Evolutionary conservation across 2,329 filamentous ascomycete species (phyloP).

Genomic region (Verticillium nonalfalfae): DNA sequence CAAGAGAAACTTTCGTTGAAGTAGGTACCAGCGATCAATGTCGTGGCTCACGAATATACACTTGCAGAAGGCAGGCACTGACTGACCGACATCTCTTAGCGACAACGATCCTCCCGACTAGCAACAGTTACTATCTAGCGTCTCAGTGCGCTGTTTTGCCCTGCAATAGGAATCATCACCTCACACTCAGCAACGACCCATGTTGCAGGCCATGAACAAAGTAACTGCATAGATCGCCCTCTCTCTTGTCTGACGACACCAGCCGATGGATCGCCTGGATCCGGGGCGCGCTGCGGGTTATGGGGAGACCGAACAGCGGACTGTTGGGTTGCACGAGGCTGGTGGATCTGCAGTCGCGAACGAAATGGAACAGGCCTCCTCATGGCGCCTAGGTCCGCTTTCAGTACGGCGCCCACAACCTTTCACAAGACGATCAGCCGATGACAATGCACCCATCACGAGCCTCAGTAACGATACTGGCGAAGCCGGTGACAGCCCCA

Average conservation of each 20-base stretch:
- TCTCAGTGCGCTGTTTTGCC: background rate
- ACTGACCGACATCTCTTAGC: background rate
- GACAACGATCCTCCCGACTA: background rate
- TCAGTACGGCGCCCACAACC: background rate
- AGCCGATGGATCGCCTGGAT: background rate
- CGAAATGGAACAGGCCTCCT: background rate
- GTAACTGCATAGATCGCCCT: no score
- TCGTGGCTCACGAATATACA: background rate
- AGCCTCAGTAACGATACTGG: background rate
- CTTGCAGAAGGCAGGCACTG: background rate
- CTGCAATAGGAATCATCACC: background rate
- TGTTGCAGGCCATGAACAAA: background rate
- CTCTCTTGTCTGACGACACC: no score
- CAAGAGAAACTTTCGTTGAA: background rate
- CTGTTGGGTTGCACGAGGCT: background rate
- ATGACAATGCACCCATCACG: background rate
- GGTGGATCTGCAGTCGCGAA: background rate
- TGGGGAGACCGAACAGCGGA: background rate
- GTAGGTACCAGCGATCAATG: background rate
- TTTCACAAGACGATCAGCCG: background rate
- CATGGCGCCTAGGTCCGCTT: background rate
- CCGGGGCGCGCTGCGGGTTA: background rate
- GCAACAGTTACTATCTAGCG: background rate
- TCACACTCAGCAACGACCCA: background rate
- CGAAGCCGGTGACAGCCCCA: conserved; percentile 30